A percentile compares a stretch with the other conserved stretches of the same genome.
Conservation (phyloP, 176 grass and related monocot genomes). For the Cenchrus purpureus region DNA sequence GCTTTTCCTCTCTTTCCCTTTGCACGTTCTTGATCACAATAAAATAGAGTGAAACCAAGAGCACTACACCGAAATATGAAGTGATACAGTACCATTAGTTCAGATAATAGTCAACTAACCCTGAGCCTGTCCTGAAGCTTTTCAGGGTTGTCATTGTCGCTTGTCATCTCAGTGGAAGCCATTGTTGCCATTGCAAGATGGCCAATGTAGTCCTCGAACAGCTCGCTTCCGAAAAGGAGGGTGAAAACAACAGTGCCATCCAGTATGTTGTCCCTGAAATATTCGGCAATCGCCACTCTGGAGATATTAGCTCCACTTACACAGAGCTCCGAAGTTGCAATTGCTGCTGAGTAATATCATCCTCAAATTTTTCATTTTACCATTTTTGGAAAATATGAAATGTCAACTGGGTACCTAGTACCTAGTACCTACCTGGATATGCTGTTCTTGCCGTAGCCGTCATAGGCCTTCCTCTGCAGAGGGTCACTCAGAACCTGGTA, state of each 20-base stretch:
- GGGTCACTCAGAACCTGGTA: conserved; percentile 96
- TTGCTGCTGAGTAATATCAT: background rate
- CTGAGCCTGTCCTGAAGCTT: conserved; percentile 97
- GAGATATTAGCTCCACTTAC: background rate
- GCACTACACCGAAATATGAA: background rate
- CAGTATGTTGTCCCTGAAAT: conserved; percentile 86
- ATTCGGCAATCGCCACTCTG: background rate
- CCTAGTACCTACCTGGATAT: conserved; percentile 66
- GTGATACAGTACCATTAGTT: background rate
- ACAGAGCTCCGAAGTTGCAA: conserved; percentile 3
- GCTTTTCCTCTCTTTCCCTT: conserved; percentile 91
- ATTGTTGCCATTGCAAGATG: conserved; percentile 91
- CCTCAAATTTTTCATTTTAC: background rate
- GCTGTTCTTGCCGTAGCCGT: conserved; percentile 81
- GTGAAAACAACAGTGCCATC: conserved; percentile 88
- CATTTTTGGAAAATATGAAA: background rate
- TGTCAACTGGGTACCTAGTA: background rate
- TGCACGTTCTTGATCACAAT: conserved; percentile 68
- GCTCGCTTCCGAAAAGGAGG: conserved; percentile 88
- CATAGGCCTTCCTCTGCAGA: conserved; percentile 88
- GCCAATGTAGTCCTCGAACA: conserved; percentile 97
- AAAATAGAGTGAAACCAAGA: conserved; percentile 22
- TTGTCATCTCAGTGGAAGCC: conserved; percentile 81
- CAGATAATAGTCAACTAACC: conserved; percentile 51
- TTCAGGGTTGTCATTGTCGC: conserved; percentile 66